Base-by-base conservation (phyloP, 495 filamentous ascomycete genomes). In the Neurospora sp. region DNA sequence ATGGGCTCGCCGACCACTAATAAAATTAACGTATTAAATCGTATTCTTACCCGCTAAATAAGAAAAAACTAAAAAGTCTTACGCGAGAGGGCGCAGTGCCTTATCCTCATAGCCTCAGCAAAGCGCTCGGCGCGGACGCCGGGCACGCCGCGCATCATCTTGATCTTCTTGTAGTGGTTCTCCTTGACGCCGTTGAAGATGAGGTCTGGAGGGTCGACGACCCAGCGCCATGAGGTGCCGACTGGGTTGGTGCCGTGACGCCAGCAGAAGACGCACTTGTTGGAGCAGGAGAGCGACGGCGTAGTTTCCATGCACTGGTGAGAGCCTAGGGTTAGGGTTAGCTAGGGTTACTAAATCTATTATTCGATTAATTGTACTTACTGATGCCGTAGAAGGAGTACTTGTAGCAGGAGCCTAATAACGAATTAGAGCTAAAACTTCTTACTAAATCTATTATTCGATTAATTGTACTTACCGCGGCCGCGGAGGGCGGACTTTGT, bases 181-280 rank as follows among this genome's bases (percentile, higher is more conserved):
- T 91, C 91, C 78, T 96, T 97, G 74, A 96, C 91, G 38, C 95
- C 95, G 46, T 90, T 82, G 79, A 97, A 97, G 76, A 98, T 96
- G 75, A 92, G 80, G 35, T 97, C 90, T 0, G 95, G 94, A 0
- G 92, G 90, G 79, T 98, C 95, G 69, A 97, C 92, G 72, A 93
- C 89, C 95, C 95, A 98, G 69, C 95, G 90, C 95, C 95, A 98
- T 6, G 90, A 94, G 3, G 95, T 98, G 38, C 94, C 94, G 18
- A 98, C 95, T 0, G 95, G 95, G 81, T 98, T 98, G 0, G 95
- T 98, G 59, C 95, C 95, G 79, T 98, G 95, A 14, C 95, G 91
- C 95, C 95, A 98, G 86, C 95, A 98, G 84, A 98, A 98, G 78
- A 98, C 92, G 82, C 95, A 98, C 80, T 98, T 98, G 82, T 98